Percentiles rank a stretch among this genome's conserved stretches.
These are phyloP conservation scores for Cystobasidium ongulense DNA, from an alignment of 768 basidiomycete genomes.

Conservation along the genomic window DNA sequence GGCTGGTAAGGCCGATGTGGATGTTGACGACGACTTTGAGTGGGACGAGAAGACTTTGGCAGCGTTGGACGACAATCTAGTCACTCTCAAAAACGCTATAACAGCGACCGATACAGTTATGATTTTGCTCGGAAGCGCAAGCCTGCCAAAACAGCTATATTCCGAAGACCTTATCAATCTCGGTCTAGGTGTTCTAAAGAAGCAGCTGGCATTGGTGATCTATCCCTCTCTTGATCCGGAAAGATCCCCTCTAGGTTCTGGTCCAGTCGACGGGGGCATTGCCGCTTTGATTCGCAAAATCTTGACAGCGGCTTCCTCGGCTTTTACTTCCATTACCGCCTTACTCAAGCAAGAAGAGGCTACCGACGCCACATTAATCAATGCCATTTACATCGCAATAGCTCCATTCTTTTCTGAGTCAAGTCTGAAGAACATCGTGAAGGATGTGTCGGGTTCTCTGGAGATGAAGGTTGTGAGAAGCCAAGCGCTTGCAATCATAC, in stretches of 20 bases:
- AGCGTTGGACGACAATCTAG: slow-evolving; percentile 52
- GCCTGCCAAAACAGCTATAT: slow-evolving; percentile 79
- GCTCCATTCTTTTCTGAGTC: slow-evolving; percentile 91
- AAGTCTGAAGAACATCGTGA: slow-evolving; percentile 51
- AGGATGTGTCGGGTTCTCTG: slow-evolving; percentile 55
- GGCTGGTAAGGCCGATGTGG: not conserved
- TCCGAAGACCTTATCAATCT: slow-evolving; percentile 84
- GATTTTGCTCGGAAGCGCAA: slow-evolving; percentile 65
- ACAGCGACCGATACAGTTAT: slow-evolving; percentile 76
- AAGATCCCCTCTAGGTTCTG: slow-evolving; percentile 31
- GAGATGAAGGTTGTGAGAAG: slow-evolving; percentile 73
- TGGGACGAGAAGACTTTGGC: slow-evolving; percentile 53
- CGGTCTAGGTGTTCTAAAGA: slow-evolving; percentile 69
- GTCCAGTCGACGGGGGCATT: not conserved
- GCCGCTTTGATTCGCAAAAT: slow-evolving; percentile 43
- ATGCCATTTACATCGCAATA: slow-evolving; percentile 83
- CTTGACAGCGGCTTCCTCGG: slow-evolving; percentile 63
- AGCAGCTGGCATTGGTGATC: slow-evolving; percentile 65
- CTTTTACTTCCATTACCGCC: slow-evolving; percentile 64
- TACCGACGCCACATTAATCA: slow-evolving; percentile 85
- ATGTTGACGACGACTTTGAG: not conserved
- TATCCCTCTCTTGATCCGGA: slow-evolving; percentile 75
- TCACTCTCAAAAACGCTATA: slow-evolving; percentile 63
- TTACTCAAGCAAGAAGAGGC: slow-evolving; percentile 69
- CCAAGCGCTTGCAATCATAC: slow-evolving; percentile 71